phyloP scores from a whole-genome alignment of 129 eudicot species.

The Escallonia herrerae region DNA sequence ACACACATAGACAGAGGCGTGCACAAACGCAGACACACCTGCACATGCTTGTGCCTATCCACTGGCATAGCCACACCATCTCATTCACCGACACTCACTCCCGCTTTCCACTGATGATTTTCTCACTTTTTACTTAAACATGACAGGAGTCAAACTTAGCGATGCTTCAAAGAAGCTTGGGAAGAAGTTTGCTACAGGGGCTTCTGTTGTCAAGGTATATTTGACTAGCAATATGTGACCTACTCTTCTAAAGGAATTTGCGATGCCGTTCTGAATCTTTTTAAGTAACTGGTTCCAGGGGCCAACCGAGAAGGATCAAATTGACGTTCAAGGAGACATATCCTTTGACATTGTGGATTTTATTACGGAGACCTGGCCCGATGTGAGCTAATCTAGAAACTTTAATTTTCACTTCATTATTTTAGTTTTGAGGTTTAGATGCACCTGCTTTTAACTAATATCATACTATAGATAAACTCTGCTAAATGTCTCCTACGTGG shows the following conservation, averaged over 20 bases:
- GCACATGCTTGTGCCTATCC: neutral
- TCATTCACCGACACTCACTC: too few species aligned
- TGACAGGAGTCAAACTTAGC: constrained; percentile 79
- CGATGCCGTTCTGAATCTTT: neutral
- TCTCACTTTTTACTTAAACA: neutral
- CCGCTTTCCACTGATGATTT: neutral
- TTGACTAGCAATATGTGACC: constrained; percentile 3
- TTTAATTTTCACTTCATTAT: neutral
- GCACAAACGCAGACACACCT: neutral
- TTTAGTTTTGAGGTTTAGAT: neutral
- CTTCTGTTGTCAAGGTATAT: constrained; percentile 88
- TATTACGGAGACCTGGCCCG: constrained; percentile 93
- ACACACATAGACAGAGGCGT: neutral
- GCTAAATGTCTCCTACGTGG: too few species aligned
- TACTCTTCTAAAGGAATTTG: neutral
- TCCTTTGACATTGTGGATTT: constrained; percentile 90
- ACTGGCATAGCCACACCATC: too few species aligned
- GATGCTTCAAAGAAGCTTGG: constrained; percentile 99
- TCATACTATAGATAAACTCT: too few species aligned
- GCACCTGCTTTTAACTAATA: too few species aligned
- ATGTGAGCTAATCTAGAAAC: constrained; percentile 32
- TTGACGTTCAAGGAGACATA: constrained; percentile 99
- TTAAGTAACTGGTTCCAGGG: constrained; percentile 46
- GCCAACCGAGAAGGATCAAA: constrained; percentile 97
- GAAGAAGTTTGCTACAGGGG: constrained; percentile 99